Evolutionary conservation across 2,329 filamentous ascomycete species (phyloP), one percentile per base, ranked within the genome.

Genomic region (Periglandula ipomoeae): DNA sequence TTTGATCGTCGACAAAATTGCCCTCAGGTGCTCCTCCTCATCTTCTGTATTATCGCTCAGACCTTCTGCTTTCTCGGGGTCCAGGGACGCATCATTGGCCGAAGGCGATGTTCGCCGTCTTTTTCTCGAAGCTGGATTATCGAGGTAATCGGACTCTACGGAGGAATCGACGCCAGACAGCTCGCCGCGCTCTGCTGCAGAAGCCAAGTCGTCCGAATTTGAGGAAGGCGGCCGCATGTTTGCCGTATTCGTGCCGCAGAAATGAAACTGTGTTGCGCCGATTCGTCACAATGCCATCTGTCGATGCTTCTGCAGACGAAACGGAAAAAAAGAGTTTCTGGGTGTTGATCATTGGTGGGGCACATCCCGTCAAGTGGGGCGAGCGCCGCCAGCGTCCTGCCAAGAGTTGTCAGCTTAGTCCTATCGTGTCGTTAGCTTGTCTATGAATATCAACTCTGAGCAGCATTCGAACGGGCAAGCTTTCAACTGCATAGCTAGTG

Each of bases 91-190:
- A 24, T 60, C 59, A 51, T 64, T 55, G 48, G 59, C 53, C 20
- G 53, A 50, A 37, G 55, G 58, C 11, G 65, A 66, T 7, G 64
- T 70, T 49, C 68, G 69, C 35, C 71, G 70, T 52, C 71, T 65
- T 61, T 75, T 75, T 54, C 72, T 69, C 34, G 72, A 65, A 43
- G 62, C 59, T 39, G 59, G 57, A 55, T 64, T 70, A 61, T 74
- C 70, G 38, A 79, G 69, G 50, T 68, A 71, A 55, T 78, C 75
- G 32, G 76, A 79, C 56, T 72, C 69, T 48, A 60, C 58, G 45
- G 64, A 65, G 19, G 56, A 61, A 4, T 27, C 61, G 58, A 53
- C 56, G 51, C 54, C 60, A 52, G 52, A 46, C 9, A 20, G 5
- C 23, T 30, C 3, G 2, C 30, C 44, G 11, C 7, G 10, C 7